Evolutionary conservation across 306 rosid species (phyloP).

Genomic region (Castanea mollissima): DNA sequence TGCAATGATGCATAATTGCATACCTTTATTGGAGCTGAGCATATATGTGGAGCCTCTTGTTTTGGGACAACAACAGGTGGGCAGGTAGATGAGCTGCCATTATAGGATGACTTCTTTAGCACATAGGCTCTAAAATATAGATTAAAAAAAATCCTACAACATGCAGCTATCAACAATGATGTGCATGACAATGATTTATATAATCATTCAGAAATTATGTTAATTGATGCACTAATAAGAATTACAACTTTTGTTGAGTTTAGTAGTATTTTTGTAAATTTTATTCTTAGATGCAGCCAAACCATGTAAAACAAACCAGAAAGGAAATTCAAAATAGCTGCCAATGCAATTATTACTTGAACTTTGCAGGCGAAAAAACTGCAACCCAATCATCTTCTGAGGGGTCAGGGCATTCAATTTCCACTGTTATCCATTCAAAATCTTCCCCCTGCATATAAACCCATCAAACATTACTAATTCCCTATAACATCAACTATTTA

Average conservation of each 20-base stretch:
- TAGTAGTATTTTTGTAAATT: neutral
- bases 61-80: constrained; percentile 6
- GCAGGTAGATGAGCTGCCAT: constrained; percentile 43
- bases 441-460: neutral
- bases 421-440: neutral
- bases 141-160: too few relatives aligned
- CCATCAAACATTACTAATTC: neutral
- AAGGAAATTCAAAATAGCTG: neutral
- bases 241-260: neutral
- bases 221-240: neutral
- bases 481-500: neutral
- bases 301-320: neutral
- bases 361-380: neutral
- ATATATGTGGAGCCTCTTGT: constrained; percentile 36
- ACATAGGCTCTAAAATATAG: neutral
- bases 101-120: neutral
- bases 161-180: neutral
- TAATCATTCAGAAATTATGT: neutral
- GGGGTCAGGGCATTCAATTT: neutral
- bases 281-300: neutral
- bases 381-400: constrained; percentile 4
- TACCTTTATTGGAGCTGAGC: constrained; percentile 52
- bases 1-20: neutral
- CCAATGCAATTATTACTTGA: neutral
- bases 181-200: neutral